A percentile compares a stretch with the other conserved stretches of the same genome.
Conservation (phyloP, 2,329 filamentous ascomycete species). For the Hymenotorrendiella dingleyae region DNA sequence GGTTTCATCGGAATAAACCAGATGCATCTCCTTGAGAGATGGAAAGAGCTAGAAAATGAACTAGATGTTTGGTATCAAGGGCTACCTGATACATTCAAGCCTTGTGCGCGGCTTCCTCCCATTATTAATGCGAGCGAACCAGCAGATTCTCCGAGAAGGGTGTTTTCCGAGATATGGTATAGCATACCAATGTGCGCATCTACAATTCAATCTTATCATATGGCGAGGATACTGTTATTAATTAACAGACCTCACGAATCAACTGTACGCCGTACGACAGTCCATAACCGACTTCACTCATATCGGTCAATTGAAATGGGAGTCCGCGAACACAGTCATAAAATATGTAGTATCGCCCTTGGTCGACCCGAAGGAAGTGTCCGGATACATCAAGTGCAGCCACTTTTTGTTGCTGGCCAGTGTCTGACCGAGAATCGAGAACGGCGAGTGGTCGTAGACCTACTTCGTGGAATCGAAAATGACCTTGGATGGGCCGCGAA, state of each 20-base stretch:
- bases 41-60: slow-evolving; percentile 49
- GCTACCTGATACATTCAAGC: slow-evolving; percentile 52
- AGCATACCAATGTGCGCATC: slow-evolving; percentile 57
- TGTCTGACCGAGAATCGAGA: slow-evolving; percentile 50
- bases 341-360: slow-evolving; percentile 56
- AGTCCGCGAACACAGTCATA: slow-evolving; percentile 50
- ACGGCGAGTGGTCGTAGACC: slow-evolving; percentile 46
- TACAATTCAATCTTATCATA: slow-evolving; percentile 61
- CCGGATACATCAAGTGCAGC: slow-evolving; percentile 51
- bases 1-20: slow-evolving; percentile 40
- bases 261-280: slow-evolving; percentile 43
- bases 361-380: slow-evolving; percentile 49
- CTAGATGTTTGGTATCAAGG: slow-evolving; percentile 54
- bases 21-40: slow-evolving; percentile 44
- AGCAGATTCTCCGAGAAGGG: slow-evolving; percentile 28
- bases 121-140: slow-evolving; percentile 19
- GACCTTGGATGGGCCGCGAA: slow-evolving; percentile 60
- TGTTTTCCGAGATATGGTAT: slow-evolving; percentile 56
- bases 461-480: slow-evolving; percentile 53
- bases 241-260: slow-evolving; percentile 54
- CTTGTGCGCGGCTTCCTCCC: slow-evolving; percentile 44
- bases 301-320: slow-evolving; percentile 52
- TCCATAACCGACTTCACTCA: slow-evolving; percentile 47
- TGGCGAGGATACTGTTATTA: slow-evolving; percentile 55
- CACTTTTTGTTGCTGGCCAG: slow-evolving; percentile 57